Evolutionary conservation across 495 filamentous ascomycete genomes (phyloP), one percentile per base, ranked within the genome.

Genomic region (Aspergillus campestris): DNA sequence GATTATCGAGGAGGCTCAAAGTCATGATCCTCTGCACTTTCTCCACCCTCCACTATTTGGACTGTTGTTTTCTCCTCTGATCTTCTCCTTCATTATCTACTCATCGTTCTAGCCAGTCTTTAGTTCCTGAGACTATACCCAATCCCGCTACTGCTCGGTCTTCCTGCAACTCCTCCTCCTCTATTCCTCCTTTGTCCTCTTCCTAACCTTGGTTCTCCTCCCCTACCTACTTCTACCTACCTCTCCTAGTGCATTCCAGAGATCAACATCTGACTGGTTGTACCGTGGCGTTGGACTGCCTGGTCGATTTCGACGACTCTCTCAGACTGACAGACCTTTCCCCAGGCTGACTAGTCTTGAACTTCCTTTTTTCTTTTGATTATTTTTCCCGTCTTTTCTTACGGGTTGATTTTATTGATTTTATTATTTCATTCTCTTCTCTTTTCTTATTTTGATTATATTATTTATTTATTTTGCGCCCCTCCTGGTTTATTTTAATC

Each of bases 191-290:
- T 29, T 45, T 3, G 3, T 8, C 7, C 15, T 33, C 42, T 29
- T 32, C 8, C 31, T 30, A 24, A 24, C 38, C 38, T 40, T 40
- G 38, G 31, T 12, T 30, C 13, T 27, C 11, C 7, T 40, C 11
- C 38, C 3, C 18, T 31, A 12, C 10, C 6, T 12, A 12, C 27
- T 5, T 12, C 31, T n/a, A n/a, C n/a, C n/a, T n/a, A n/a, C n/a
- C n/a, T n/a, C n/a, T n/a, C n/a, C 6, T 40, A 2, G 8, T 30
- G 29, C 31, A 40, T 30, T 40, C 9, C 29, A 41, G 30, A 43
- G 47, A 49, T 49, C 47, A 55, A 41, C 37, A 40, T 50, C 46
- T 56, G 49, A 56, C 53, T 44, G 43, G 52, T 41, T 47, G 53
- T 50, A 42, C 44, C 50, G 37, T 48, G 44, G 45, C 50, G 50